A percentile compares a stretch with the other conserved stretches of the same genome.
Conservation (phyloP, 192 early-diverging fungal species). For the Powellomyces hirtus region DNA sequence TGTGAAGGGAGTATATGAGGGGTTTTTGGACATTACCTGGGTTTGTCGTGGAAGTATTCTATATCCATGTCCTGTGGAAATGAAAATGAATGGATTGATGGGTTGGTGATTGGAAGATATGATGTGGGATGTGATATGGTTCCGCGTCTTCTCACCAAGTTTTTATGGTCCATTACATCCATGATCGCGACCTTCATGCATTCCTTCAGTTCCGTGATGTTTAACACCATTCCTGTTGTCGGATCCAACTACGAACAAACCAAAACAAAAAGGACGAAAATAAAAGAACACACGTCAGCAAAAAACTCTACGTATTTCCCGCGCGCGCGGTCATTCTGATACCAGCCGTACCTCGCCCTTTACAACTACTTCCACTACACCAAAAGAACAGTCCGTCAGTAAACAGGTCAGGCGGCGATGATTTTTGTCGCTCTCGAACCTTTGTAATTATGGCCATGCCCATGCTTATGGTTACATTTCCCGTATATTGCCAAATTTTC, state of each 20-base stretch:
- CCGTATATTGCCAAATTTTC: slow-evolving; percentile 77
- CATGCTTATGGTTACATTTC: slow-evolving; percentile 82
- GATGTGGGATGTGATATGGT: background rate
- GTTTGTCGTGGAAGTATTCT: slow-evolving; percentile 63
- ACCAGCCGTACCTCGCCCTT: slow-evolving; percentile 56
- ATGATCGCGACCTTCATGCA: slow-evolving; percentile 70
- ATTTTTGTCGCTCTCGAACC: slow-evolving; percentile 35
- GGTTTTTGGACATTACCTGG: slow-evolving; percentile 46
- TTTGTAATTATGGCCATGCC: slow-evolving; percentile 92
- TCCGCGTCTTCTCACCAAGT: slow-evolving; percentile 54
- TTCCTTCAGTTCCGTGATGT: slow-evolving; percentile 75
- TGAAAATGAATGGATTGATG: background rate
- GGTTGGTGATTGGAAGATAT: background rate
- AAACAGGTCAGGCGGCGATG: background rate
- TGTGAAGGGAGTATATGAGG: background rate
- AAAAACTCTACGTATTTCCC: background rate
- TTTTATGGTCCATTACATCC: slow-evolving; percentile 82
- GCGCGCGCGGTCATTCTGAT: background rate
- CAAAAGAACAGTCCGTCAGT: background rate
- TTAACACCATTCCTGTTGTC: slow-evolving; percentile 86
- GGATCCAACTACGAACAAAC: slow-evolving; percentile 55
- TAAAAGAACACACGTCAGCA: background rate
- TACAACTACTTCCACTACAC: slow-evolving; percentile 66
- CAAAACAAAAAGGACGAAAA: background rate
- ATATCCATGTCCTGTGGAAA: slow-evolving; percentile 71